Conservation (phyloP, 2,329 filamentous ascomycete genomes). For the Aureobasidium leucospermi region DNA sequence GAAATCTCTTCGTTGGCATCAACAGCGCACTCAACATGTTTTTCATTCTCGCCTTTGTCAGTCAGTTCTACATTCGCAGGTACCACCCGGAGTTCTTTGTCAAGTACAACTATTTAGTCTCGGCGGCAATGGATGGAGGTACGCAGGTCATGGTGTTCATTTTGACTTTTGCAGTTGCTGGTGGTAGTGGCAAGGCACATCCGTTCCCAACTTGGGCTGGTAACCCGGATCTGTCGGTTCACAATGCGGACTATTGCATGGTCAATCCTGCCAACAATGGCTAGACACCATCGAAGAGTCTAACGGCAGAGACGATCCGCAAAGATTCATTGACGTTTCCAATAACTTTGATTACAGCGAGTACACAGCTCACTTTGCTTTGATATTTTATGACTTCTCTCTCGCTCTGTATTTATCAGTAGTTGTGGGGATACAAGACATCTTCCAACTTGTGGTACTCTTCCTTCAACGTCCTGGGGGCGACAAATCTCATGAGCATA, state of each 20-base stretch:
- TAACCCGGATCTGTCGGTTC: slow-evolving; percentile 16
- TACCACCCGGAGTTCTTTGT: slow-evolving; percentile 24
- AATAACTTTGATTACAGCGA: too few relatives aligned
- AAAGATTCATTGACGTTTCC: too few relatives aligned
- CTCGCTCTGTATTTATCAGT: not conserved
- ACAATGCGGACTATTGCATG: slow-evolving; percentile 23
- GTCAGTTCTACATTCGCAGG: slow-evolving; percentile 51
- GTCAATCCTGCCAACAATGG: slow-evolving; percentile 15
- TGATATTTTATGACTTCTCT: too few relatives aligned
- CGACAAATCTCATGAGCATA: not conserved
- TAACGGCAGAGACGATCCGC: too few relatives aligned
- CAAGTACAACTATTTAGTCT: slow-evolving; percentile 32
- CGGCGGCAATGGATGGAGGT: slow-evolving; percentile 31
- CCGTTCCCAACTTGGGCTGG: slow-evolving; percentile 22
- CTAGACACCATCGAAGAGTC: too few relatives aligned
- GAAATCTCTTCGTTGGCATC: slow-evolving; percentile 37
- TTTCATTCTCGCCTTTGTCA: slow-evolving; percentile 65
- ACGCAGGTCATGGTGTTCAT: slow-evolving; percentile 31
- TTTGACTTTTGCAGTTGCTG: slow-evolving; percentile 34
- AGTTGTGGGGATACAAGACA: not conserved
- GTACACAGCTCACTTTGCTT: too few relatives aligned
- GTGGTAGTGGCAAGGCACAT: slow-evolving; percentile 32
- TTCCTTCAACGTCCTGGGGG: not conserved
- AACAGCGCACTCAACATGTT: slow-evolving; percentile 34
- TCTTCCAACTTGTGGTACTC: not conserved